A percentile compares a stretch with the other conserved stretches of the same genome.
These are phyloP conservation scores for Mycosphaerella arachidis DNA, from an alignment of 2,329 filamentous ascomycete species.

Conservation along the genomic window DNA sequence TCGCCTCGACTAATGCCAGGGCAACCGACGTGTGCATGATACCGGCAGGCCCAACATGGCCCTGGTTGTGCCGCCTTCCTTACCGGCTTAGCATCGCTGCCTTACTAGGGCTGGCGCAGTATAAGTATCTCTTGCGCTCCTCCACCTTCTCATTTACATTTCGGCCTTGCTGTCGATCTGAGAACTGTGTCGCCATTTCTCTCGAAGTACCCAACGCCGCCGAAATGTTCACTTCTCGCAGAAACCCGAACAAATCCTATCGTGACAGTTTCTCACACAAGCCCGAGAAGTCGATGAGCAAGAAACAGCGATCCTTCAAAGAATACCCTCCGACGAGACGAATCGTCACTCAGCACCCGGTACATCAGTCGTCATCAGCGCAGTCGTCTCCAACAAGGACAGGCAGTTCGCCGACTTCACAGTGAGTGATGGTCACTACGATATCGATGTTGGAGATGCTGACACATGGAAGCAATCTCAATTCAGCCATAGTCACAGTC, in stretches of 20 bases:
- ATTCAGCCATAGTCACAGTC: constrained; percentile 76
- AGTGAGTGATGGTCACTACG: constrained; percentile 20
- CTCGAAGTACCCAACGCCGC: background rate
- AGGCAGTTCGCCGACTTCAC: constrained; percentile 30
- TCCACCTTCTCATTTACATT: constrained; percentile 15
- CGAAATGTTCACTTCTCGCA: constrained; percentile 29
- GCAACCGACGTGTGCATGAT: constrained; percentile 14
- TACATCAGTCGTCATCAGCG: constrained; percentile 17
- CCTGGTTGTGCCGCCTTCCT: constrained; percentile 9
- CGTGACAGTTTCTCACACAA: constrained; percentile 33
- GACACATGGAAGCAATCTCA: constrained; percentile 16
- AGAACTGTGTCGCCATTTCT: constrained; percentile 1
- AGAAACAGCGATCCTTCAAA: constrained; percentile 34
- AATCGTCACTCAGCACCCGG: constrained; percentile 24
- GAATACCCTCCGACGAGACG: constrained; percentile 27
- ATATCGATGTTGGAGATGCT: constrained; percentile 1
- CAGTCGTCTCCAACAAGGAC: constrained; percentile 27
- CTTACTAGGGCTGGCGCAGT: constrained; percentile 14
- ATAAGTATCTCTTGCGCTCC: constrained; percentile 22
- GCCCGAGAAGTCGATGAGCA: constrained; percentile 31
- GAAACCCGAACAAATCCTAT: constrained; percentile 27
- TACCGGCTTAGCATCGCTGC: constrained; percentile 16
- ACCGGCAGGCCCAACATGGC: constrained; percentile 10
- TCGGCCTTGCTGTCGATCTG: constrained; percentile 7
- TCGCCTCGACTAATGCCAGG: constrained; percentile 19